Base-by-base conservation (phyloP, 257 asterid genomes). In the Anisodus tanguticus region DNA sequence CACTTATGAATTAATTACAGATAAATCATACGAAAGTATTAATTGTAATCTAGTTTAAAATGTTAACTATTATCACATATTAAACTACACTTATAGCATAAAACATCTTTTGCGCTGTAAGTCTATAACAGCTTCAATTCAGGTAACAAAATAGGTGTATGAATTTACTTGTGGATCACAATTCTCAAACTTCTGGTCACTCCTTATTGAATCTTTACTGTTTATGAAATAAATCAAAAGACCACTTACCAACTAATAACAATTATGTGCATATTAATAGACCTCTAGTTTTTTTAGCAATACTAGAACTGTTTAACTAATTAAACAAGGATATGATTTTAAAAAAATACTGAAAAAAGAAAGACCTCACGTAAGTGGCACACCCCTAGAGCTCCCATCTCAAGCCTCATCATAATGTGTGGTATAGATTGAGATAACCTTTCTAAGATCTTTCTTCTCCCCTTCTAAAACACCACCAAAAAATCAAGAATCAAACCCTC, bases 391-490 rank as follows among this genome's bases (percentile, higher is more conserved):
- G 76, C 51, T 37, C 12, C 77, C 45, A 26, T 60, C 69, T 66
- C 84, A 86, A 86, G 35, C 89, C 93, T 89, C 92, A 88, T 22
- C 35, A 85, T 7, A 31, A 83, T 89, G 91, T 91, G 97, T 90
- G 97, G 97, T 89, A 83, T 12, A 83, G 80, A 82, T 86, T 51
- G 79, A 85, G 93, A 91, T 92, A 83, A 8, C 89, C 69, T 88
- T 90, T 85, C n/a, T 68, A 13, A 74, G 81, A 74, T 74, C 43
- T 49, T 76, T 45, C 22, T 51, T 49, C 78, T 78, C 10, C 83
- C 54, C 57, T 83, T 45, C 53, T 19, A 31, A 0, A 72, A 71
- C 70, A 15, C 76, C 72, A 69, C 58, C 43, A 60, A 68, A 6
- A 62, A 2, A 53, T n/a, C 43, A 17, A 60, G 58, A 80, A 3